Evolutionary conservation across 257 asterid species (phyloP).

Genomic region (Verbena officinalis): DNA sequence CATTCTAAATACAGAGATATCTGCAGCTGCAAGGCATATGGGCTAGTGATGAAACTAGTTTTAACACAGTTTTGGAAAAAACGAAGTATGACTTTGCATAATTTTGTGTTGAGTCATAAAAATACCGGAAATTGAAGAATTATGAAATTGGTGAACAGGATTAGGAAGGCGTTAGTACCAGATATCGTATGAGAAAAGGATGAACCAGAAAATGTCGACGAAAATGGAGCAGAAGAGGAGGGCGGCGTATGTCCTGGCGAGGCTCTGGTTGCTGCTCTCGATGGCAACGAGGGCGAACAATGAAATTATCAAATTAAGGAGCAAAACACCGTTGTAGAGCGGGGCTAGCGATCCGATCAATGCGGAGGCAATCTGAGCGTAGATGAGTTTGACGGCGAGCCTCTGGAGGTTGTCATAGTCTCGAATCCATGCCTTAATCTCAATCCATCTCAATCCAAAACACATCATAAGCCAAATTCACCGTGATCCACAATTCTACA

Average conservation of each 20-base stretch:
- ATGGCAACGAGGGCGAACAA: slow-evolving; percentile 91
- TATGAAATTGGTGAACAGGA: background rate
- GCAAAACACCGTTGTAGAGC: slow-evolving; percentile 71
- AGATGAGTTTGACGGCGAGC: slow-evolving; percentile 76
- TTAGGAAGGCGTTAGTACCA: slow-evolving; percentile 44
- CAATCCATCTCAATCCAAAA: slow-evolving; percentile 40
- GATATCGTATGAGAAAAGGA: slow-evolving; percentile 67
- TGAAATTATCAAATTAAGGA: slow-evolving; percentile 68
- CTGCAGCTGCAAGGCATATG: background rate
- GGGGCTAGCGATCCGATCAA: slow-evolving; percentile 94
- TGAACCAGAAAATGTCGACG: slow-evolving; percentile 81
- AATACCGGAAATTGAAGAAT: background rate
- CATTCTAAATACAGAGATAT: background rate
- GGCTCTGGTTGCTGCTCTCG: slow-evolving; percentile 91
- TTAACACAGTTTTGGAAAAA: background rate
- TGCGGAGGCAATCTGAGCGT: slow-evolving; percentile 83
- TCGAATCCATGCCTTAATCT: slow-evolving; percentile 71
- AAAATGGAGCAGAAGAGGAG: slow-evolving; percentile 76
- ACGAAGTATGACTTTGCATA: background rate
- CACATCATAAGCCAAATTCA: background rate
- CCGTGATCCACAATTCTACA: background rate
- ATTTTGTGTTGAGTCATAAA: background rate
- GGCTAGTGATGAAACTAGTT: background rate
- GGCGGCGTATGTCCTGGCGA: slow-evolving; percentile 82
- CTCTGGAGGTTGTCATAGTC: slow-evolving; percentile 86